A percentile compares a stretch with the other conserved stretches of the same genome.
Conservation (phyloP, 139 green algal species). For the Volvox africanus region DNA sequence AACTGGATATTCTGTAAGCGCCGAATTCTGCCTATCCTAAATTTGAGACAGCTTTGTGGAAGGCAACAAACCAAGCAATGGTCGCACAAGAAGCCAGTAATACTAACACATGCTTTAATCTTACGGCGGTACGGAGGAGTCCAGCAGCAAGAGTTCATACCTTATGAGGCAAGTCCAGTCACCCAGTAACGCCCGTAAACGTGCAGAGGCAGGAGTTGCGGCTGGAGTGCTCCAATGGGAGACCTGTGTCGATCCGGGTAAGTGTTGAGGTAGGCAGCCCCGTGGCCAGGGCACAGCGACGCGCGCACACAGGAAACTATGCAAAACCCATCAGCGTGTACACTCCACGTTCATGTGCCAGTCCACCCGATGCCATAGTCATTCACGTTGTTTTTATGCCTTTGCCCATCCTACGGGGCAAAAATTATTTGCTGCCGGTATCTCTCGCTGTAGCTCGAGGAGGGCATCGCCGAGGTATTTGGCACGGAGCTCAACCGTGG, state of each 20-base stretch:
- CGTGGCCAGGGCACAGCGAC: too few relatives aligned
- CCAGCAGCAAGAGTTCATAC: neutral
- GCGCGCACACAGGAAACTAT: too few relatives aligned
- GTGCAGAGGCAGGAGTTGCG: slow-evolving; percentile 53
- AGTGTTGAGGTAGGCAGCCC: neutral
- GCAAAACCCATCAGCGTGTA: too few relatives aligned
- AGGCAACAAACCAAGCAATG: neutral
- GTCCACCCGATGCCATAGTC: too few relatives aligned
- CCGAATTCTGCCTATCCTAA: too few relatives aligned
- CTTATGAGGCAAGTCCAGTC: neutral
- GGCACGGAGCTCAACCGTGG: slow-evolving; percentile 82
- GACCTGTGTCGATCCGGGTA: slow-evolving; percentile 56
- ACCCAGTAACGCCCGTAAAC: neutral
- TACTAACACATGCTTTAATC: neutral
- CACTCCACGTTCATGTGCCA: too few relatives aligned
- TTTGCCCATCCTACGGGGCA: too few relatives aligned
- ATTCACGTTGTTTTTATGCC: too few relatives aligned
- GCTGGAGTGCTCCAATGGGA: slow-evolving; percentile 68
- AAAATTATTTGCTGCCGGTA: neutral
- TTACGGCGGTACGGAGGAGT: neutral
- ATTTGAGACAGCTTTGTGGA: neutral
- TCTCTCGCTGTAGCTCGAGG: slow-evolving; percentile 64
- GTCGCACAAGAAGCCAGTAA: neutral
- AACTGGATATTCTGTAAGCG: too few relatives aligned
- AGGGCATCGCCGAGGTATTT: slow-evolving; percentile 90